Evolutionary conservation across 441 rosid genomes (phyloP).

Genomic region (Corymbia calophylla): DNA sequence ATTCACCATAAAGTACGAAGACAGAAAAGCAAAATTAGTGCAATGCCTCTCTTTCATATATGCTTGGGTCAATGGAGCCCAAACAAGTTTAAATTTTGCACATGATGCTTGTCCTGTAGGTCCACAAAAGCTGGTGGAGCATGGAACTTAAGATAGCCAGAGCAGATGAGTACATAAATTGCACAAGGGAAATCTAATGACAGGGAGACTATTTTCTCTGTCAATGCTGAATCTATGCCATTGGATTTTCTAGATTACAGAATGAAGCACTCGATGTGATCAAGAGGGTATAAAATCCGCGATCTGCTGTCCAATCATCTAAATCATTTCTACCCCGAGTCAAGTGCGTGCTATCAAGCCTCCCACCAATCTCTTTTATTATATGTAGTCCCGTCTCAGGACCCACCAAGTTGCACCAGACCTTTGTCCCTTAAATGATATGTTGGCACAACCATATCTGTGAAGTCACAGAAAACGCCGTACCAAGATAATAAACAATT

Average conservation of each 20-base stretch:
- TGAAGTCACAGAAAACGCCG: neutral
- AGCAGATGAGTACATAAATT: neutral
- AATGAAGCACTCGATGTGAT: neutral
- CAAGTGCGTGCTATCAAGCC: neutral
- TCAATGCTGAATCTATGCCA: neutral
- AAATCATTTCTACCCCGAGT: neutral
- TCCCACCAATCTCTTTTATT: neutral
- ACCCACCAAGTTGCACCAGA: neutral
- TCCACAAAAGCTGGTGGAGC: neutral
- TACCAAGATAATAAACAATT: neutral
- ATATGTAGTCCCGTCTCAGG: neutral
- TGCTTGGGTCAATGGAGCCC: neutral
- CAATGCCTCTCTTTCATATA: neutral
- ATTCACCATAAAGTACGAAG: neutral
- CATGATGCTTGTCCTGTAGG: neutral
- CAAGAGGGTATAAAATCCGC: neutral
- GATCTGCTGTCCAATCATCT: neutral
- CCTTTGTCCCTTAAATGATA: neutral
- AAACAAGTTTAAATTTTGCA: neutral
- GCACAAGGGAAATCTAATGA: neutral
- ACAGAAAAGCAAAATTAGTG: neutral
- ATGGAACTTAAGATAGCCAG: neutral
- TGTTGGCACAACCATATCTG: neutral
- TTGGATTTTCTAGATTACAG: neutral
- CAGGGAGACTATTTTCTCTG: neutral